phyloP scores from a whole-genome alignment of 495 filamentous ascomycete species.

The Penicillium soppii region DNA sequence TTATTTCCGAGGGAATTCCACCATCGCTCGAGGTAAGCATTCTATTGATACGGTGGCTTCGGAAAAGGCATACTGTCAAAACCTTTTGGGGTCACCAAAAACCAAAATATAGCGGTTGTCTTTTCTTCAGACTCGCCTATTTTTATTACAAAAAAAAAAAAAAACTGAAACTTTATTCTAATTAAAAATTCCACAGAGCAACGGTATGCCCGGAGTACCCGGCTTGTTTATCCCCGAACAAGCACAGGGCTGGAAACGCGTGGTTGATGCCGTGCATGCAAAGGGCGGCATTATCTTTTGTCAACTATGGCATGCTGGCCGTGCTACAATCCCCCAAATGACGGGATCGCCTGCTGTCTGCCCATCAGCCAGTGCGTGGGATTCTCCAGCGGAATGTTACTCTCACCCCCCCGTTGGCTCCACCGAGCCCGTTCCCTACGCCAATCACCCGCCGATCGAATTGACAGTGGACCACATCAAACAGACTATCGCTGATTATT shows the following conservation, averaged over 20 bases:
- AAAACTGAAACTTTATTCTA: neutral
- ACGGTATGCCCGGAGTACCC: constrained; percentile 49
- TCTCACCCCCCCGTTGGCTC: constrained; percentile 34
- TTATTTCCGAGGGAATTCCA: constrained; percentile 56
- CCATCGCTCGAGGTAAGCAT: constrained; percentile 42
- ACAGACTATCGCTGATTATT: constrained; percentile 46
- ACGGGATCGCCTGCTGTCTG: constrained; percentile 39
- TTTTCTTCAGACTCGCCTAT: neutral
- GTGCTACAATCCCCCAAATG: constrained; percentile 46
- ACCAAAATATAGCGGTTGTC: neutral
- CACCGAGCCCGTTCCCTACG: constrained; percentile 39
- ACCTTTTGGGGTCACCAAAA: neutral
- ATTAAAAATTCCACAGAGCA: constrained; percentile 24
- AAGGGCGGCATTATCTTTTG: constrained; percentile 53
- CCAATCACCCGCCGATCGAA: constrained; percentile 44
- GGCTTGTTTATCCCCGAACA: constrained; percentile 51
- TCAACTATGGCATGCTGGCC: constrained; percentile 54
- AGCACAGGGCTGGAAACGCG: constrained; percentile 46
- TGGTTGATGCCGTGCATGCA: constrained; percentile 52
- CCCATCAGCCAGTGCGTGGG: constrained; percentile 41
- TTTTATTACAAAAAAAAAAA: too few relatives aligned
- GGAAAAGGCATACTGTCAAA: neutral
- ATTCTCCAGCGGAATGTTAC: constrained; percentile 38
- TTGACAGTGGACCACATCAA: constrained; percentile 46
- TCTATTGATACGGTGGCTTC: neutral